Evolutionary conservation across 163 green algal species (phyloP), one percentile per base, ranked within the genome.

Genomic region (Coccomyxa subellipsoidea): DNA sequence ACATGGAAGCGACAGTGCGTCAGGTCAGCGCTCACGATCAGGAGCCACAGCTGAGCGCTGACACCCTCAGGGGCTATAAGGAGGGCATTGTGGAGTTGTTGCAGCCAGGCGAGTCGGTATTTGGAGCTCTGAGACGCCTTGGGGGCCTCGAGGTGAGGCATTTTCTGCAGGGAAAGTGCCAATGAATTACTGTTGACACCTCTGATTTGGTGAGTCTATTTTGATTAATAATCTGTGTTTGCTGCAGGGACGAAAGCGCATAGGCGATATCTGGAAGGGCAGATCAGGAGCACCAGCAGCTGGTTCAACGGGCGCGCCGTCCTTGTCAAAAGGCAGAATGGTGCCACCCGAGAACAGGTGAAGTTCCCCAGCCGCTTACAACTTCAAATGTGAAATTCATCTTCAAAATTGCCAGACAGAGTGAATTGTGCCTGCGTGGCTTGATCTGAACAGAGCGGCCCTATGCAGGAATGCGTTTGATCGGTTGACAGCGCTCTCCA

Each of bases 91-190:
- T 86, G 15, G 85, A 89, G 8, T 78, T 94, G 82, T 84, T 95
- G 79, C 80, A 83, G 69, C 85, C 88, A 0, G 84, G 84, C 4
- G 91, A 95, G 81, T 91, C 82, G 29, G 89, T 91, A 54, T 83
- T 94, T 39, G 80, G 85, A n/a, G 91, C 87, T 21, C 85, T 94
- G 39, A 66, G 89, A 23, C 80, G 90, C 35, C 82, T 93, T 47
- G 90, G 84, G 69, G 72, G 70, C 70, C 59, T 47, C 34, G 80
- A 86, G 39, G 77, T 39, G 1, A 6, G 23, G 31, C 72, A 78
- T 32, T 9, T 32, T n/a, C n/a, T n/a, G n/a, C n/a, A n/a, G n/a
- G n/a, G n/a, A n/a, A n/a, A n/a, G n/a, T n/a, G n/a, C n/a, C n/a
- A n/a, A n/a, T n/a, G n/a, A n/a, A n/a, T n/a, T n/a, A n/a, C n/a